Base-by-base conservation (phyloP, 2,329 filamentous ascomycete genomes). In the Colletotrichum coccodes region DNA sequence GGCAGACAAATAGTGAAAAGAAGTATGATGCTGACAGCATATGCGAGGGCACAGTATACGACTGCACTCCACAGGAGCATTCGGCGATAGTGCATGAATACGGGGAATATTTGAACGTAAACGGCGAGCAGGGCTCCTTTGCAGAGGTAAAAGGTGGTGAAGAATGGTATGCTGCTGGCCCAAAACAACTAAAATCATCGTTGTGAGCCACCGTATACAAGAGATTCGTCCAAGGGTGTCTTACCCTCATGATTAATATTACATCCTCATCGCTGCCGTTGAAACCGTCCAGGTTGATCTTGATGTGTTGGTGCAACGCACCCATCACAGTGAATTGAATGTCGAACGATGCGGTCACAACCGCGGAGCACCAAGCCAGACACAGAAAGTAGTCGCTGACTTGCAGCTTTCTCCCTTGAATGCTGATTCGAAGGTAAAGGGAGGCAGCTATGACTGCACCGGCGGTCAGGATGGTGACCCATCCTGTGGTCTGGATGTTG, bases 111-210 rank as follows among this genome's bases (percentile, higher is more conserved):
- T 18, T 69, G 54, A 18, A 69, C 8, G 36, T 69, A 69, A 4
- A 69, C 56, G 5, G 62, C 66, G 34, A 69, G 56, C 49, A 69
- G 66, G 32, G 66, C 66, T 26, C 54, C 66, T 54, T 69, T 69
- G 30, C 66, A 69, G 0, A 69, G 38, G 26, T 69, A 69, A 26
- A 69, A 69, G 1, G 66, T 57, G 18, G 61, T 69, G 16, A 66
- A 69, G 23, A 69, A 69, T 1, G 66, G 66, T 12, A 69, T 66
- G 18, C 61, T 66, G 49, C 66, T 69, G 12, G 66, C 66, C 66
- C 66, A 69, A 30, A 66, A 69, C 6, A 69, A 18, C 66, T 69
- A 12, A 2, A 7, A 21, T 16, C 23, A 8, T 16, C 30, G 6
- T 44, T 21, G 34, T 52, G n/a, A 47, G 38, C 11, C 6, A 26